These are phyloP conservation scores for Sambucus nigra DNA, from an alignment of 129 eudicot genomes.

Conservation along the genomic window DNA sequence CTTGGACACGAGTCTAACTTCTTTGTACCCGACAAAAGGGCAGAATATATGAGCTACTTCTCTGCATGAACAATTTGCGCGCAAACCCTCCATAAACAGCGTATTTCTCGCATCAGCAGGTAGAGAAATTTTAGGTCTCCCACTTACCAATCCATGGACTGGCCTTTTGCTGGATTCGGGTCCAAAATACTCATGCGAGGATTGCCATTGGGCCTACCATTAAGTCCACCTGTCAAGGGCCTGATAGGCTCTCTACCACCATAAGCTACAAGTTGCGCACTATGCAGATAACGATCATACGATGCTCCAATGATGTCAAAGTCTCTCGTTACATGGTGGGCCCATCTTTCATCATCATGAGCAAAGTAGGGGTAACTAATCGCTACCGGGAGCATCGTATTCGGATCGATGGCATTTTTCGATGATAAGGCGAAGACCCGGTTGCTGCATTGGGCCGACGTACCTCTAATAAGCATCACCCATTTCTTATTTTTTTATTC, in stretches of 20 bases:
- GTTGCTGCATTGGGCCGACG: no score
- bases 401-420: no score
- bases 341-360: slow-evolving; percentile 45
- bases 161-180: slow-evolving; percentile 38
- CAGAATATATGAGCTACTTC: slow-evolving; percentile 96
- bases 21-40: slow-evolving; percentile 92
- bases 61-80: slow-evolving; percentile 71
- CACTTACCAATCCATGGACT: slow-evolving; percentile 37
- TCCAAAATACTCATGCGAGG: slow-evolving; percentile 47
- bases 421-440: no score
- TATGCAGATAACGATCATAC: slow-evolving; percentile 69
- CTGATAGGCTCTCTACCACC: slow-evolving; percentile 53
- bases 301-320: slow-evolving; percentile 63
- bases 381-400: slow-evolving; percentile 61
- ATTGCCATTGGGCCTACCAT: slow-evolving; percentile 44
- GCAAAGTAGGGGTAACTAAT: slow-evolving; percentile 39
- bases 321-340: slow-evolving; percentile 52
- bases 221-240: slow-evolving; percentile 37
- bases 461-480: no score
- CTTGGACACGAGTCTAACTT: slow-evolving; percentile 84
- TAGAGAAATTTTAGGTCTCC: slow-evolving; percentile 54
- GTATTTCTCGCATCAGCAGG: slow-evolving; percentile 89
- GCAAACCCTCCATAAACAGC: slow-evolving; percentile 82
- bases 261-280: slow-evolving; percentile 48
- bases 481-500: no score